Base-by-base conservation (phyloP, 2,329 filamentous ascomycete genomes). In the Penicillium digitatum region DNA sequence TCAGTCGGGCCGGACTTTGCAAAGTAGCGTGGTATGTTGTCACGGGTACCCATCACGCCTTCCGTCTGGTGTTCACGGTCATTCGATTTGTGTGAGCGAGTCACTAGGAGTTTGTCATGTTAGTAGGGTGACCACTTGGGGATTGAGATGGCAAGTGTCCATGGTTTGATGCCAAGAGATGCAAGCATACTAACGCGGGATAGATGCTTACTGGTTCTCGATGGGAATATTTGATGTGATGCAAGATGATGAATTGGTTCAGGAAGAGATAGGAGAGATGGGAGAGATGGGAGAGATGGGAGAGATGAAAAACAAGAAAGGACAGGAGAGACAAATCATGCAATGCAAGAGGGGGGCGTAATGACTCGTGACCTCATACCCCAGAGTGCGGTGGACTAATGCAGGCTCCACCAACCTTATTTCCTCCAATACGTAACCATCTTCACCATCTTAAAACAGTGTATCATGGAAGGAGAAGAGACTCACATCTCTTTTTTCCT, bases 31-130 rank as follows among this genome's bases (percentile, higher is more conserved):
- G 94, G 93, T 27, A 95, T 78, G 67, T 87, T 83, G 64, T 94
- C 88, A 62, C 88, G 82, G 52, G 84, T 80, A 48, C 81, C 74
- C 58, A 84, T 86, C 55, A 84, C 86, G 72, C 88, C 89, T 67
- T 94, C 88, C 63, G 83, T 88, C 68, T 85, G 85, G 79, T 96
- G 89, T 81, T 95, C 88, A 78, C 92, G 92, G 77, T 95, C 90
- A 79, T 91, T 95, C 80, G 82, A 84, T 82, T 97, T 99, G 85
- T 93, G 90, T 63, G 93, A 95, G 74, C 94, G 93, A 80, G 94
- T 96, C 93, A 99, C 92, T 96, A 18, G 7, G 7, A 11, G 20
- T 34, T 42, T 26, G n/a, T 29, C 2, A 2, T 12, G 35, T 50
- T 12, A 50, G 22, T 50, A 14, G 7, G 11, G 26, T 49, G 14